Conservation (phyloP, 305 asterid species). For the Solanum chacoense region DNA sequence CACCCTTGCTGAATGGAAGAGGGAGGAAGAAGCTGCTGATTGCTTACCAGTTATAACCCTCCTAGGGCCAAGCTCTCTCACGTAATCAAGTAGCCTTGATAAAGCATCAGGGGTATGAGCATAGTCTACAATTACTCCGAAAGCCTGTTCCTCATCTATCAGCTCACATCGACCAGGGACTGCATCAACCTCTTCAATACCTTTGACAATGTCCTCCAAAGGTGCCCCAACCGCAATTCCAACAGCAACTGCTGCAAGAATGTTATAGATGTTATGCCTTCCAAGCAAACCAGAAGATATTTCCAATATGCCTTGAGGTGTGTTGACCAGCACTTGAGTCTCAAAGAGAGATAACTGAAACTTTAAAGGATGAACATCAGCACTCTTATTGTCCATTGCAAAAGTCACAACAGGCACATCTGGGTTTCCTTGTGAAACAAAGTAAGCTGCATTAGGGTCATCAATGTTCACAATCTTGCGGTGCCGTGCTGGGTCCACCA, state of each 20-base stretch:
- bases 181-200: constrained; percentile 94
- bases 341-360: constrained; percentile 81
- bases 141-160: constrained; percentile 95
- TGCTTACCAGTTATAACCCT: constrained; percentile 74
- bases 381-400: constrained; percentile 79
- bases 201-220: constrained; percentile 91
- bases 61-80: constrained; percentile 71
- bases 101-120: constrained; percentile 80
- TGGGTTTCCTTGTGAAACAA: constrained; percentile 62
- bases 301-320: constrained; percentile 87
- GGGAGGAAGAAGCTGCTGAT: not conserved
- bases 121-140: constrained; percentile 80
- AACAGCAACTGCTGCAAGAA: constrained; percentile 85
- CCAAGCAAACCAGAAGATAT: constrained; percentile 94
- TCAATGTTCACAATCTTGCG: constrained; percentile 79
- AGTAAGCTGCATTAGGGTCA: constrained; percentile 62
- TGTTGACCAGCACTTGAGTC: constrained; percentile 84
- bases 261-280: constrained; percentile 81
- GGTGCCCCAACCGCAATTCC: constrained; percentile 97
- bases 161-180: constrained; percentile 94
- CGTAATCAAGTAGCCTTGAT: constrained; percentile 77
- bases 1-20: not conserved
- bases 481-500: constrained; percentile 79
- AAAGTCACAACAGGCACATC: constrained; percentile 81
- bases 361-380: constrained; percentile 74